A percentile compares a stretch with the other conserved stretches of the same genome.
Conservation (phyloP, 176 grass and related monocot species). For the Phragmites australis region DNA sequence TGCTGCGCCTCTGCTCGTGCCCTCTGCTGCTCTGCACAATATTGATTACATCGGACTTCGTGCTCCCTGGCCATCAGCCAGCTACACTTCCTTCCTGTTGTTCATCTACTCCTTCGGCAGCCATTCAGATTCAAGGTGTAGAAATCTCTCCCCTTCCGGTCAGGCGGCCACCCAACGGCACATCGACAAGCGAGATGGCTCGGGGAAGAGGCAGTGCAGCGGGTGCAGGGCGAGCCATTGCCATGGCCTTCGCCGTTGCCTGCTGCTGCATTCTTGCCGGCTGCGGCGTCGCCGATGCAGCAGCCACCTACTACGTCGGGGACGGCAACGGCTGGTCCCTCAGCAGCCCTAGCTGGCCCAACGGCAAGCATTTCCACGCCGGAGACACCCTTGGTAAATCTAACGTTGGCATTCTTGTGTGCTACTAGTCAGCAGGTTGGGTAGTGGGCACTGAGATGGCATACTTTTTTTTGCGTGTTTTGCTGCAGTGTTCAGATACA, state of each 20-base stretch:
- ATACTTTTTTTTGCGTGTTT: too few species aligned
- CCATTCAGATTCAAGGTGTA: not conserved
- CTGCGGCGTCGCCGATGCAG: not conserved
- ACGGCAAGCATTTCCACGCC: constrained; percentile 68
- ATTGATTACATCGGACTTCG: constrained; percentile 23
- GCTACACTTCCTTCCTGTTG: not conserved
- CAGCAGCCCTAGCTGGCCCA: constrained; percentile 53
- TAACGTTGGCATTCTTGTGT: not conserved
- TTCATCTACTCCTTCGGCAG: too few species aligned
- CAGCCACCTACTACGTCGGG: constrained; percentile 66
- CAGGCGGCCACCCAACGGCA: not conserved
- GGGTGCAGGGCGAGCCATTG: constrained; percentile 16
- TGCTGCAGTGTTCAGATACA: constrained; percentile 63
- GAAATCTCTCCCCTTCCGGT: not conserved
- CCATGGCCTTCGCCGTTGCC: constrained; percentile 23
- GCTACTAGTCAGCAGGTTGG: too few species aligned
- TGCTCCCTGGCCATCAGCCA: constrained; percentile 6
- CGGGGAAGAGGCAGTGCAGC: constrained; percentile 41
- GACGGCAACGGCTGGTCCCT: constrained; percentile 57
- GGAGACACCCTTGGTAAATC: constrained; percentile 65
- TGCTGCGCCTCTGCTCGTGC: not conserved
- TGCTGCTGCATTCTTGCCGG: not conserved
- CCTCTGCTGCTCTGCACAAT: not conserved
- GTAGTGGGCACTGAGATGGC: not conserved
- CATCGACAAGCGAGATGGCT: constrained; percentile 28